Evolutionary conservation across 2,329 filamentous ascomycete genomes (phyloP).

Genomic region (Paecilomyces fulvus): DNA sequence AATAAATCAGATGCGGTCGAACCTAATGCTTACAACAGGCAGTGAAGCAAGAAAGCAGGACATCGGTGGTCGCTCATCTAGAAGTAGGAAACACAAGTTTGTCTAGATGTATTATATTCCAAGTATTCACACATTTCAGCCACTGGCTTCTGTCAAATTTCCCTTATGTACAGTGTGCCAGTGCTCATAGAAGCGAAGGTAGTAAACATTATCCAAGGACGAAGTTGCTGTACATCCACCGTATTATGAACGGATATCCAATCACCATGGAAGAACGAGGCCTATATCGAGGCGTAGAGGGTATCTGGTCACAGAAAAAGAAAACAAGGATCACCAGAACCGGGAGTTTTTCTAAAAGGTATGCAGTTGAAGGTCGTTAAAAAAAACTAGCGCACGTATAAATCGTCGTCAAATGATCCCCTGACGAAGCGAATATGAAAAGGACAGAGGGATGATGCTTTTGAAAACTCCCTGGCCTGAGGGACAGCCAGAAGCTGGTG

Average conservation of each 20-base stretch:
- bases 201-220: neutral
- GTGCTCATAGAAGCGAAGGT: neutral
- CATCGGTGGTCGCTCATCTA: neutral
- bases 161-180: neutral
- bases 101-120: neutral
- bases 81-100: neutral
- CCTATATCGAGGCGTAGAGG: neutral
- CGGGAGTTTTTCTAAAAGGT: neutral
- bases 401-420: neutral
- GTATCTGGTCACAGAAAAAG: neutral
- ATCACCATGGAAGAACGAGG: neutral
- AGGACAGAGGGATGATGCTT: neutral
- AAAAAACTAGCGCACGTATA: neutral
- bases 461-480: neutral
- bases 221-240: neutral
- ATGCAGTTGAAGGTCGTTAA: slow-evolving; percentile 4
- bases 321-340: neutral
- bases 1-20: neutral
- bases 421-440: neutral
- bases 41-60: neutral
- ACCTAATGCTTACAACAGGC: neutral
- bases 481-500: neutral
- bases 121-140: neutral
- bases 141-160: neutral
- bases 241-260: neutral